A percentile compares a stretch with the other conserved stretches of the same genome.
Conservation (phyloP, 2,329 filamentous ascomycete genomes). For the Orbilia javanica region DNA sequence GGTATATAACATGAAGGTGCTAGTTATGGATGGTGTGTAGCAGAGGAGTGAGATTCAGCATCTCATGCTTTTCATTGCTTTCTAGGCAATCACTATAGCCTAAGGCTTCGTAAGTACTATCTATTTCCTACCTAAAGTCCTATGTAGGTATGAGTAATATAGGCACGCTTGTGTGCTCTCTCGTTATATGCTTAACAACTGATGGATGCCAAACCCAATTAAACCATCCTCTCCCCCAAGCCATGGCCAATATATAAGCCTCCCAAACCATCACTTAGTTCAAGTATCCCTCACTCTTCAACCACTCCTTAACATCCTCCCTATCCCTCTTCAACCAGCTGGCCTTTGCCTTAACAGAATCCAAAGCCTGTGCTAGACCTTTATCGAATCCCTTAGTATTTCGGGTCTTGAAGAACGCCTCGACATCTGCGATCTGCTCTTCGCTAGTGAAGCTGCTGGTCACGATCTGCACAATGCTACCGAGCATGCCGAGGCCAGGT, state of each 20-base stretch:
- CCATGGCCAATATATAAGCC: too few relatives aligned
- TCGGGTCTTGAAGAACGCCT: slow-evolving; percentile 83
- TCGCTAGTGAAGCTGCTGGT: slow-evolving; percentile 83
- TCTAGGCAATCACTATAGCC: background rate
- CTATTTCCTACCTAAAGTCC: too few relatives aligned
- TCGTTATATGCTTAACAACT: background rate
- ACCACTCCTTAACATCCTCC: slow-evolving; percentile 80
- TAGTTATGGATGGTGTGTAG: background rate
- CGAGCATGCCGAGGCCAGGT: slow-evolving; percentile 86
- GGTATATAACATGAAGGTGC: too few relatives aligned
- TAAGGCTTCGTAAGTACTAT: background rate
- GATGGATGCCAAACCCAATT: background rate
- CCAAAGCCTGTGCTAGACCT: slow-evolving; percentile 87
- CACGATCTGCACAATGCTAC: slow-evolving; percentile 83
- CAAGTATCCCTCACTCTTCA: slow-evolving; percentile 75
- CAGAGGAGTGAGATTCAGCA: background rate
- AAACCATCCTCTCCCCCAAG: background rate
- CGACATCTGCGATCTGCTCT: slow-evolving; percentile 80
- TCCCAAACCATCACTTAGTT: slow-evolving; percentile 9
- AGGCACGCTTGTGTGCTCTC: background rate
- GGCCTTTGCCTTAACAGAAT: slow-evolving; percentile 85
- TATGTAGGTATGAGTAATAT: slow-evolving; percentile 2
- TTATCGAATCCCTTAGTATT: slow-evolving; percentile 90
- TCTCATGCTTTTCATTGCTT: background rate
- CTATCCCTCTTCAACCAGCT: slow-evolving; percentile 82